Base-by-base conservation (phyloP, 768 basidiomycete species). In the Kwoniella sp. region DNA sequence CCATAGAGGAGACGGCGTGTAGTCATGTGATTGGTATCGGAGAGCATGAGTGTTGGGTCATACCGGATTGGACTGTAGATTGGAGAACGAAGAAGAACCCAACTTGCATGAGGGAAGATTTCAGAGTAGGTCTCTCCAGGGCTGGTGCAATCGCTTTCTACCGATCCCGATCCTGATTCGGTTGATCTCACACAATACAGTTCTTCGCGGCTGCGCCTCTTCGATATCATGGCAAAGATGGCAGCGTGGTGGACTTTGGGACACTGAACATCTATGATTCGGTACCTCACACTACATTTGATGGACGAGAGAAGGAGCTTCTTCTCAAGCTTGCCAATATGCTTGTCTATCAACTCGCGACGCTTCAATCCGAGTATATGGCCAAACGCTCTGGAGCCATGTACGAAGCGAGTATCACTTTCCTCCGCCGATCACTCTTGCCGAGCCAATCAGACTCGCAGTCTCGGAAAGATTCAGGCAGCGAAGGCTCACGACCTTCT, bases 291-390 rank as follows among this genome's bases (percentile, higher is more conserved):
- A 59, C 67, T 7, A 49, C 52, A 0, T 79, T 79, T 44, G 64
- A 59, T 37, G 44, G 60, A 22, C 50, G 70, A 17, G 66, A 71
- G 58, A 60, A 62, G 24, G 48, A 52, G 5, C 64, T 75, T 26
- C 58, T 79, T n/a, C 26, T 68, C 8, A 69, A 75, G 17, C 55
- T 79, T 5, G 68, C 73, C 21, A 72, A 73, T 46, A 73, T 79
- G 77, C 61, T 79, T n/a, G 74, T 79, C 1, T 74, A 69, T 46
- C 72, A 71, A n/a, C 65, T 79, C 17, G 66, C 67, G 19, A 75
- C 74, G 9, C 63, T 70, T 63, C 73, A 79, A 64, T 68, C 70
- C 4, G 75, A 79, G 48, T 59, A 68, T 10, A 44, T 63, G 50
- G 72, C 76, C 0, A 73, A 76, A 53, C 55, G 66, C 6, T 60